These are phyloP conservation scores for Didymella pinodella DNA, from an alignment of 2,329 filamentous ascomycete species.

Conservation along the genomic window DNA sequence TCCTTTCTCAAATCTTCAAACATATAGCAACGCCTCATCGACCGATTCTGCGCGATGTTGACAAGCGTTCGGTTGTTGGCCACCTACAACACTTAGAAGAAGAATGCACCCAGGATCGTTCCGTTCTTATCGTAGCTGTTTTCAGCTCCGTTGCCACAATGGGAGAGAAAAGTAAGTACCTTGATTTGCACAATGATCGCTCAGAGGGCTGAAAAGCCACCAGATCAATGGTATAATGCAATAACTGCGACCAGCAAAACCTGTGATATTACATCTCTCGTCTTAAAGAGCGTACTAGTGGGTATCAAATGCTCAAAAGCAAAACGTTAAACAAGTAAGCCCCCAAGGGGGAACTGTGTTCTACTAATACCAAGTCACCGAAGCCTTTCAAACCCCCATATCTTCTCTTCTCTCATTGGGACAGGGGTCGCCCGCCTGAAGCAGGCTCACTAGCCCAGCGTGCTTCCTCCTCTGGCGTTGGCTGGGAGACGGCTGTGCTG, in stretches of 20 bases:
- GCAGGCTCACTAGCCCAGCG: conserved; percentile 31
- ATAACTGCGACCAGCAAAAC: background rate
- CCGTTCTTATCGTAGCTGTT: background rate
- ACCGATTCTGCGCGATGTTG: background rate
- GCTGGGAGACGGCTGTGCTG: conserved; percentile 46
- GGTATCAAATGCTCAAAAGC: conserved; percentile 21
- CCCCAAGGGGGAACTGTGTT: conserved; percentile 6
- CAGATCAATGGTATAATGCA: background rate
- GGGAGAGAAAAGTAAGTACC: background rate
- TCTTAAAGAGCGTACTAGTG: conserved; percentile 33
- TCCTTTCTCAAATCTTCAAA: too few species aligned
- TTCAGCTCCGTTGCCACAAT: background rate
- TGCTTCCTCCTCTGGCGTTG: conserved; percentile 45
- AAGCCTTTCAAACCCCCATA: background rate
- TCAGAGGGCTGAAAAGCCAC: background rate
- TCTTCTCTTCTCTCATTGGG: conserved; percentile 14
- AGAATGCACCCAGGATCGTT: background rate
- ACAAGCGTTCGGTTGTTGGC: background rate
- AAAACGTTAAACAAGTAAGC: background rate
- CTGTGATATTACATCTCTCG: conserved; percentile 13
- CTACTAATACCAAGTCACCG: background rate
- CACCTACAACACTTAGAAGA: background rate
- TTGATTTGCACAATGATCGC: conserved; percentile 3
- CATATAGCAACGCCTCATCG: background rate
- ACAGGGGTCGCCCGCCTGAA: conserved; percentile 22